These are phyloP conservation scores for Pseudocercospora crystallina DNA, from an alignment of 2,329 filamentous ascomycete species.

Conservation along the genomic window DNA sequence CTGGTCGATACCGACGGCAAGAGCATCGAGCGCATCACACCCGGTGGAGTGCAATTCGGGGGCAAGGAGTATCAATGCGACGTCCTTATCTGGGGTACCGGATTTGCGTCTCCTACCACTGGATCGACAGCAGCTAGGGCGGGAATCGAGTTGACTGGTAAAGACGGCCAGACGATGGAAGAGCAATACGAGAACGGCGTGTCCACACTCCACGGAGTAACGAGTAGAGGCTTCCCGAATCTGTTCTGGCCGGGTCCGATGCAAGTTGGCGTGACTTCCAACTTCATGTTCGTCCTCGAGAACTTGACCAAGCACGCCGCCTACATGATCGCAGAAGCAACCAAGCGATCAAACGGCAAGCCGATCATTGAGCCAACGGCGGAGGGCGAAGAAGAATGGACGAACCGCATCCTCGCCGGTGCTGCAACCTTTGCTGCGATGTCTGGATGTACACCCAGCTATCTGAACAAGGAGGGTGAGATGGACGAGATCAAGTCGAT, in stretches of 20 bases:
- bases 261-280: constrained; percentile 39
- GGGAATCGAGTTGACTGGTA: constrained; percentile 38
- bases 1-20: constrained; percentile 61
- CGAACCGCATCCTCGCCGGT: constrained; percentile 40
- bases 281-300: constrained; percentile 39
- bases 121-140: constrained; percentile 33
- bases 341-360: constrained; percentile 27
- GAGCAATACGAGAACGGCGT: constrained; percentile 45
- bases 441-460: constrained; percentile 56
- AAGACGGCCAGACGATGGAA: constrained; percentile 45
- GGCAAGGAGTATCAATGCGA: constrained; percentile 52
- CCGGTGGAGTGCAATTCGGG: constrained; percentile 49
- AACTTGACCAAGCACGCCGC: constrained; percentile 44
- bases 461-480: constrained; percentile 51
- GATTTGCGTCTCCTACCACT: constrained; percentile 37
- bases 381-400: constrained; percentile 52
- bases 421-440: constrained; percentile 42
- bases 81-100: constrained; percentile 49
- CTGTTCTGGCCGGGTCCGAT: constrained; percentile 49
- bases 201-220: constrained; percentile 54
- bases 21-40: constrained; percentile 50
- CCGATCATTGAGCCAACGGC: constrained; percentile 46
- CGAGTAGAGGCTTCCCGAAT: constrained; percentile 55
- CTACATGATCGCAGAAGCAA: constrained; percentile 44
- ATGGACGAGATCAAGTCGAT: constrained; percentile 20